phyloP scores from a whole-genome alignment of 2,329 filamentous ascomycete species.

The Cladorrhinum sp. region DNA sequence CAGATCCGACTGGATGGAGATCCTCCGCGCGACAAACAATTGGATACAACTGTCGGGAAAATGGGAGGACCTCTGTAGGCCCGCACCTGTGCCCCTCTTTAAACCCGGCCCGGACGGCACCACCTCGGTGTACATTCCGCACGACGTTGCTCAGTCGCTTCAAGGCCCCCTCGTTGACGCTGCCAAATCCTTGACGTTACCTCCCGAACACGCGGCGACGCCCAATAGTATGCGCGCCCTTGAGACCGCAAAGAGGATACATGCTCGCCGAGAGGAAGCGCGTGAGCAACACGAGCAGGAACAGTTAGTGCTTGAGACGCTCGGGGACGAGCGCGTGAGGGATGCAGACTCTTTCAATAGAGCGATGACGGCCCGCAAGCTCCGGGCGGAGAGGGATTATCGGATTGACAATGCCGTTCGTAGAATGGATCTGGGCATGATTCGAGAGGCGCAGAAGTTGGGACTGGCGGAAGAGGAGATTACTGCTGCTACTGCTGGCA shows the following conservation, averaged over 20 bases:
- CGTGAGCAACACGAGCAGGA: conserved; percentile 59
- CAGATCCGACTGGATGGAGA: conserved; percentile 76
- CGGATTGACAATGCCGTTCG: conserved; percentile 23
- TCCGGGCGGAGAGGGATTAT: conserved; percentile 54
- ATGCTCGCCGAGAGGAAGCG: conserved; percentile 40
- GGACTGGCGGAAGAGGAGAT: not conserved
- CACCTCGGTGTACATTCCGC: not conserved
- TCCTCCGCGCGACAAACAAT: conserved; percentile 64
- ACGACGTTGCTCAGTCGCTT: not conserved
- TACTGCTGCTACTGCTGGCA: not conserved
- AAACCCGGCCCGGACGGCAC: conserved; percentile 18
- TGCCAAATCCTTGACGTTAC: not conserved
- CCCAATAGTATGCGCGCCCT: not conserved
- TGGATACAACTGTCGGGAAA: conserved; percentile 63
- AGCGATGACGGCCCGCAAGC: conserved; percentile 60
- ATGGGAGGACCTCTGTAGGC: conserved; percentile 71
- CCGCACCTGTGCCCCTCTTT: conserved; percentile 48
- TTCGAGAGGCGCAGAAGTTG: not conserved
- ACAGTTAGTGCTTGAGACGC: conserved; percentile 63
- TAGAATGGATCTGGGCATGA: not conserved
- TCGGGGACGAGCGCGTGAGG: conserved; percentile 64
- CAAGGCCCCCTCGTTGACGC: not conserved
- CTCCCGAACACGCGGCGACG: not conserved
- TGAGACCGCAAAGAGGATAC: not conserved
- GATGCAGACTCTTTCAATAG: conserved; percentile 65